A percentile compares a stretch with the other conserved stretches of the same genome.
These are phyloP conservation scores for Erodium texanum DNA, from an alignment of 441 rosid species.

Conservation along the genomic window DNA sequence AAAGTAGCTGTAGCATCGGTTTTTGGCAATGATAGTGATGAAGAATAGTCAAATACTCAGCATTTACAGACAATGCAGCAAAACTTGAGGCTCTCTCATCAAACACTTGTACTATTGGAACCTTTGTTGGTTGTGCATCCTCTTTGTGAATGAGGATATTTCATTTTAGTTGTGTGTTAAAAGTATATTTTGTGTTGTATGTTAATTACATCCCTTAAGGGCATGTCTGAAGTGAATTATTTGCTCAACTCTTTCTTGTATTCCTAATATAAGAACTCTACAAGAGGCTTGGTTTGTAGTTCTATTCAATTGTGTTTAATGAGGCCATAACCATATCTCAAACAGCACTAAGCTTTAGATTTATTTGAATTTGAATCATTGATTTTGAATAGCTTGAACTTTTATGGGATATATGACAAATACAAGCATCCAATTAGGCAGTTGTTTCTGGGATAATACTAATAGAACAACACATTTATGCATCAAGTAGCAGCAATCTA, in stretches of 20 bases:
- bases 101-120: not conserved
- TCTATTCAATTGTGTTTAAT: not conserved
- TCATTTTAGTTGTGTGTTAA: too few species aligned
- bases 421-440: too few species aligned
- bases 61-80: not conserved
- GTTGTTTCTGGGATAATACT: too few species aligned
- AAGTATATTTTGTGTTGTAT: not conserved
- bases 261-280: not conserved
- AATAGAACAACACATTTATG: too few species aligned
- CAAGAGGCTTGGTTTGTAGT: not conserved
- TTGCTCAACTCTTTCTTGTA: not conserved
- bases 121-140: not conserved
- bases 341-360: too few species aligned
- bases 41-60: slow-evolving; percentile 29
- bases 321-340: too few species aligned
- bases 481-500: too few species aligned
- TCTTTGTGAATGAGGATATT: not conserved
- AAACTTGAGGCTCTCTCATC: not conserved
- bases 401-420: too few species aligned
- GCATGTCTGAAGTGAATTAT: not conserved
- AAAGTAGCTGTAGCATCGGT: slow-evolving; percentile 53
- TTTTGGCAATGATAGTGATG: slow-evolving; percentile 70
- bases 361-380: too few species aligned
- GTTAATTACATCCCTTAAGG: not conserved
- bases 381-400: too few species aligned